These are phyloP conservation scores for Proteromonas lacertae DNA, from an alignment of 352 stramenopile species.

Conservation along the genomic window DNA sequence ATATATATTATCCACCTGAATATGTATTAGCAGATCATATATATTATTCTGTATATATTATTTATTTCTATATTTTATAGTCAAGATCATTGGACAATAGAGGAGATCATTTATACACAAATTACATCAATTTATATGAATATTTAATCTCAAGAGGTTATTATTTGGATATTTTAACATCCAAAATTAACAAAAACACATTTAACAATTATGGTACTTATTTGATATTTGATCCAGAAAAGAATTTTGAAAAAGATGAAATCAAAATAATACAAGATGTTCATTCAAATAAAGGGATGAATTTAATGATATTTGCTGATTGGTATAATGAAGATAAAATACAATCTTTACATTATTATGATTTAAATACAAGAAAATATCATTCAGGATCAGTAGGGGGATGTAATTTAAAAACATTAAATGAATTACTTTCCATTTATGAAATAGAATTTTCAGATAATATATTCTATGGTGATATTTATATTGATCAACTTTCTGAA, in stretches of 20 bases:
- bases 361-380: no score
- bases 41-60: slow-evolving; percentile 13
- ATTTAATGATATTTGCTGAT: no score
- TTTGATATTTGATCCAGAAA: slow-evolving; percentile 32
- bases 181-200: slow-evolving; percentile 26
- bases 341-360: no score
- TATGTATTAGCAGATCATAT: slow-evolving; percentile 34
- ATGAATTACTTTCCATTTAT: no score
- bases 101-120: slow-evolving; percentile 36
- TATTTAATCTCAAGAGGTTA: slow-evolving; percentile 22
- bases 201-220: slow-evolving; percentile 26
- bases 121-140: slow-evolving; percentile 37
- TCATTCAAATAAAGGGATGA: no score
- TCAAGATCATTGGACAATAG: not conserved
- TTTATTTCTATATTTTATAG: slow-evolving; percentile 19
- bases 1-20: slow-evolving; percentile 33
- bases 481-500: no score
- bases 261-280: slow-evolving; percentile 17
- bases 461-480: no score
- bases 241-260: slow-evolving; percentile 28
- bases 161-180: slow-evolving; percentile 30
- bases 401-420: no score
- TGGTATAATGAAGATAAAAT: no score
- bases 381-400: no score
- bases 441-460: no score